These are phyloP conservation scores for Colletotrichum sublineola DNA, from an alignment of 2,329 filamentous ascomycete genomes.

Conservation along the genomic window DNA sequence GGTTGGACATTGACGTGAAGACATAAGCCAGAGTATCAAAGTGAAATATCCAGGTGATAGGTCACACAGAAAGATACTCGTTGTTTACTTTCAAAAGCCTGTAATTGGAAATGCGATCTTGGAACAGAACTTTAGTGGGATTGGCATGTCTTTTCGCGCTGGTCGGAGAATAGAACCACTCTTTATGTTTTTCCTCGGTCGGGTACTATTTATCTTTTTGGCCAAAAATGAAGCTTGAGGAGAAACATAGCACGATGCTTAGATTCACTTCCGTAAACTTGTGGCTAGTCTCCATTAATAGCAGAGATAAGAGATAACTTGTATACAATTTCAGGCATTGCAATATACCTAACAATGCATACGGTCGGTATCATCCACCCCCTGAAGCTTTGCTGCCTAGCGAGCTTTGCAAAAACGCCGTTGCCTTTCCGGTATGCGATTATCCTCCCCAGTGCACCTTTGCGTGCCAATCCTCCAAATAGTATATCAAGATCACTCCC, in stretches of 20 bases:
- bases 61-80: not conserved
- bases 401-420: slow-evolving; percentile 1
- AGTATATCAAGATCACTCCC: not conserved
- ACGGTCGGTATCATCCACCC: not conserved
- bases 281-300: not conserved
- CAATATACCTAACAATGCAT: not conserved
- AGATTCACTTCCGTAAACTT: too few species aligned
- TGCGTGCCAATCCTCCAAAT: too few species aligned
- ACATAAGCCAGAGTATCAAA: not conserved
- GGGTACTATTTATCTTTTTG: not conserved
- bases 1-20: not conserved
- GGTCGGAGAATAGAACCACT: not conserved
- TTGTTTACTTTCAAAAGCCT: not conserved
- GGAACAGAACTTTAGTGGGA: not conserved
- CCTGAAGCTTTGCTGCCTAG: not conserved
- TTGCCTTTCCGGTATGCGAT: not conserved
- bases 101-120: not conserved
- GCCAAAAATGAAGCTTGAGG: not conserved
- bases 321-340: not conserved
- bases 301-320: not conserved
- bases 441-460: not conserved
- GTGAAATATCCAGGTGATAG: not conserved
- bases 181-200: not conserved
- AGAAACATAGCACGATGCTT: not conserved
- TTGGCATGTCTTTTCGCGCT: not conserved